These are phyloP conservation scores for Pulveroboletus sp. DNA, from an alignment of 768 basidiomycete genomes.

Conservation along the genomic window DNA sequence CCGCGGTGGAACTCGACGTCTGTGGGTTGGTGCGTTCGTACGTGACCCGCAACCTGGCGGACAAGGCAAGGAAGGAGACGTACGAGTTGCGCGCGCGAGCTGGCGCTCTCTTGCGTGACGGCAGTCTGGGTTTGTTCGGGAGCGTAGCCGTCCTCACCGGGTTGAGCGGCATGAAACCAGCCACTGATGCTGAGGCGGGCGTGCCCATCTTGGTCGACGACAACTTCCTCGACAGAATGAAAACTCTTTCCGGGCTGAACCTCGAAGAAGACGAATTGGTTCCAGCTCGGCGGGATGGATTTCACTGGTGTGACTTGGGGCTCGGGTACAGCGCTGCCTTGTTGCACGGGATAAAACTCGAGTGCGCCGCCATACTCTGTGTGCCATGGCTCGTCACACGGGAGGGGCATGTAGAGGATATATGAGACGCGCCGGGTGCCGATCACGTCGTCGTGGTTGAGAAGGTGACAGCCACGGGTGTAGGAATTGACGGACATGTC, in stretches of 20 bases:
- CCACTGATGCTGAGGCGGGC: constrained; percentile 88
- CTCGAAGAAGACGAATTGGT: constrained; percentile 84
- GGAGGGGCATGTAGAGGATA: constrained; percentile 93
- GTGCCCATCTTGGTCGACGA: constrained; percentile 70
- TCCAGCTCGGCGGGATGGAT: constrained; percentile 78
- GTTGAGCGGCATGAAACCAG: constrained; percentile 94
- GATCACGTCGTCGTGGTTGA: constrained; percentile 99
- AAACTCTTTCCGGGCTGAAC: constrained; percentile 97
- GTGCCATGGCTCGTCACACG: constrained; percentile 73
- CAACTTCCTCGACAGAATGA: constrained; percentile 95
- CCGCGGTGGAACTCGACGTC: constrained; percentile 57
- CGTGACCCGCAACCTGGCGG: constrained; percentile 1
- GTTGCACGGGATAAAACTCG: constrained; percentile 81
- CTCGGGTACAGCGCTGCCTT: constrained; percentile 59
- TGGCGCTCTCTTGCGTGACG: constrained; percentile 67
- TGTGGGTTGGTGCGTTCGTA: constrained; percentile 23
- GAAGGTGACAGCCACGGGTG: constrained; percentile 86
- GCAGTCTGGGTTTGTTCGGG: constrained; percentile 37
- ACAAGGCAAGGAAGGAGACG: constrained; percentile 33
- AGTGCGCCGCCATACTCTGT: constrained; percentile 91
- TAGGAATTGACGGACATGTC: constrained; percentile 96
- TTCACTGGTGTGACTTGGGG: constrained; percentile 66
- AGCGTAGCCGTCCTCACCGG: constrained; percentile 86
- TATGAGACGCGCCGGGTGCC: constrained; percentile 92
- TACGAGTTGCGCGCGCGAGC: constrained; percentile 92